A percentile compares a stretch with the other conserved stretches of the same genome.
These are phyloP conservation scores for Lindgomyces ingoldianus DNA, from an alignment of 495 filamentous ascomycete species.

Conservation along the genomic window DNA sequence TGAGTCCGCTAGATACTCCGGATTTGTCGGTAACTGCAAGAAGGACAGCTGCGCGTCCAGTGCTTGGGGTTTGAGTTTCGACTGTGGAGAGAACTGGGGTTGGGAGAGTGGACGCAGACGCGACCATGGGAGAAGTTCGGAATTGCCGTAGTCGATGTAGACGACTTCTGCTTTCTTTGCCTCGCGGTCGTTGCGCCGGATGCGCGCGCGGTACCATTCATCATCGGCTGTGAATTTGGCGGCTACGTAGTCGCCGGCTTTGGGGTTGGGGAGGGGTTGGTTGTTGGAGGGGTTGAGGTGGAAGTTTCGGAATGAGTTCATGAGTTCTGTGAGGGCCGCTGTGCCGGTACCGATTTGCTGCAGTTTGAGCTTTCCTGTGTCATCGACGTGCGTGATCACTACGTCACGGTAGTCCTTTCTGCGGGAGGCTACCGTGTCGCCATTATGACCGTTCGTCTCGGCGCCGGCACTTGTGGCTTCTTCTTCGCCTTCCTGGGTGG, in stretches of 20 bases:
- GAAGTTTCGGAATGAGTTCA: constrained; percentile 84
- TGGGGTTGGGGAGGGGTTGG: constrained; percentile 69
- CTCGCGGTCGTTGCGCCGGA: constrained; percentile 88
- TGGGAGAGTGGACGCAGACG: constrained; percentile 75
- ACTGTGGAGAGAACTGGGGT: constrained; percentile 69
- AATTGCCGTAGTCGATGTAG: constrained; percentile 97
- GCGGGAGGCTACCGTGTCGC: constrained; percentile 54
- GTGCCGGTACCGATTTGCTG: constrained; percentile 85
- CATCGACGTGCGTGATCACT: constrained; percentile 84
- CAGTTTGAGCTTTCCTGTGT: constrained; percentile 72
- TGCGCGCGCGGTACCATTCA: constrained; percentile 90
- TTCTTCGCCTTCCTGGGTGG: constrained; percentile 53
- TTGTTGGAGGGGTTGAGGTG: constrained; percentile 75
- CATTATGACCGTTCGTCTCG: constrained; percentile 50
- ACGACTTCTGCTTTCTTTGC: constrained; percentile 84
- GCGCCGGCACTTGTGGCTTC: constrained; percentile 52
- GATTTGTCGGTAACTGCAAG: constrained; percentile 74
- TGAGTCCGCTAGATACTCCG: constrained; percentile 79
- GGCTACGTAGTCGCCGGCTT: constrained; percentile 86
- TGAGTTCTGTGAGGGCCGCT: constrained; percentile 76
- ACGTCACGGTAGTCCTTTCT: constrained; percentile 89
- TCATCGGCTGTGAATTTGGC: constrained; percentile 84
- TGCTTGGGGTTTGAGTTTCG: constrained; percentile 81
- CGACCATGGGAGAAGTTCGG: constrained; percentile 81
- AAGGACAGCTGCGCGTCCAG: constrained; percentile 85